phyloP scores from a whole-genome alignment of 1,284 basidiomycete species.

The Trichosporon sp. region DNA sequence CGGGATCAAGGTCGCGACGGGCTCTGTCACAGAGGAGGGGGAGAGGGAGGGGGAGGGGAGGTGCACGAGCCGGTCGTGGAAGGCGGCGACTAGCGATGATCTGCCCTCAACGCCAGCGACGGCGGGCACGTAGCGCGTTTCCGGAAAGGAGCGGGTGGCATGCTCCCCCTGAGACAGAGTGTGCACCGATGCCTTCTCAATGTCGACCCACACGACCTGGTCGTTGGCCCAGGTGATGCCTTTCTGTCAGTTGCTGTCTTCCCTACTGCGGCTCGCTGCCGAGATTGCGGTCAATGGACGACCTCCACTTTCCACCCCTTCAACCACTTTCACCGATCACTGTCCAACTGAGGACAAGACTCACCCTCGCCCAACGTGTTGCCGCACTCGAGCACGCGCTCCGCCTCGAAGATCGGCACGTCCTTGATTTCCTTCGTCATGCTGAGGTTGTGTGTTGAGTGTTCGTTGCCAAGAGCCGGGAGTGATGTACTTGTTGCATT shows the following conservation, averaged over 20 bases:
- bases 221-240: slow-evolving; percentile 53
- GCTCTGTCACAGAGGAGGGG: not conserved
- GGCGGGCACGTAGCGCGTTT: slow-evolving; percentile 39
- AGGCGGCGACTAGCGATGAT: slow-evolving; percentile 23
- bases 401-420: slow-evolving; percentile 41
- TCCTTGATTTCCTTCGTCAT: slow-evolving; percentile 21
- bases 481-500: not conserved
- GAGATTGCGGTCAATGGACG: not conserved
- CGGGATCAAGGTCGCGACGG: not conserved
- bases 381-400: slow-evolving; percentile 41
- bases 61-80: slow-evolving; percentile 30
- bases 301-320: not conserved
- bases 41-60: slow-evolving; percentile 18
- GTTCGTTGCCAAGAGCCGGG: not conserved
- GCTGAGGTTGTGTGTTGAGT: not conserved
- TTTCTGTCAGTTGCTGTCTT: slow-evolving; percentile 23
- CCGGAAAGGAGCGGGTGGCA: slow-evolving; percentile 46
- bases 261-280: not conserved
- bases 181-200: slow-evolving; percentile 47
- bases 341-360: slow-evolving; percentile 3
- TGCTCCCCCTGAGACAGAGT: slow-evolving; percentile 38
- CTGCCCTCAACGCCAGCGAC: slow-evolving; percentile 27
- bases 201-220: slow-evolving; percentile 54
- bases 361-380: slow-evolving; percentile 52
- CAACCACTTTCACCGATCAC: not conserved